phyloP scores from a whole-genome alignment of 768 basidiomycete genomes.

The Coprinellus micaceus region DNA sequence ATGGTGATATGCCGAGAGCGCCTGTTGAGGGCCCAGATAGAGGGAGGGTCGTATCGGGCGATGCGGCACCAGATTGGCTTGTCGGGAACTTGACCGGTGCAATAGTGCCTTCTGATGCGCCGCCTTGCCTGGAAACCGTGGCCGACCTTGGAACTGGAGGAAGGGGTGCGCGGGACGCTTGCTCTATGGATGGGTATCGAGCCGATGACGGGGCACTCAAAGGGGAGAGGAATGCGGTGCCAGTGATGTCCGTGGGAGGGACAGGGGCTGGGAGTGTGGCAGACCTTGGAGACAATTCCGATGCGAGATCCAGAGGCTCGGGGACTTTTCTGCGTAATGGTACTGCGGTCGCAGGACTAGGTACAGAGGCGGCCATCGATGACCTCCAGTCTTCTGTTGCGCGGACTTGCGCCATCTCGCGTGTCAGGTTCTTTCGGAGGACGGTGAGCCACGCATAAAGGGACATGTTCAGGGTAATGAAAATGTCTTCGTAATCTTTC shows the following conservation, averaged over 20 bases:
- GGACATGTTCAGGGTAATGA: constrained; percentile 79
- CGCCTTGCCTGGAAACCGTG: background rate
- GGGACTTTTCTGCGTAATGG: constrained; percentile 30
- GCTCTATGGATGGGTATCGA: constrained; percentile 16
- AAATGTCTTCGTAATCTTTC: constrained; percentile 69
- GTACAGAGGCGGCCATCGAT: constrained; percentile 29
- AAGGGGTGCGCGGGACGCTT: constrained; percentile 9
- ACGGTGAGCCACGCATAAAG: constrained; percentile 80
- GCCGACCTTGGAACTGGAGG: background rate
- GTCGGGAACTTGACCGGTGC: constrained; percentile 6
- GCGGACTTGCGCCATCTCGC: constrained; percentile 75
- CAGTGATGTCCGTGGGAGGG: background rate
- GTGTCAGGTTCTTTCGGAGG: constrained; percentile 67
- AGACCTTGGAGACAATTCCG: constrained; percentile 26
- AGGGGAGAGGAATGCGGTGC: constrained; percentile 5
- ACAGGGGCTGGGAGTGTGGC: constrained; percentile 25
- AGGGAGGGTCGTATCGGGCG: background rate
- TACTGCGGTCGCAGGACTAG: constrained; percentile 18
- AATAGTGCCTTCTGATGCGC: background rate
- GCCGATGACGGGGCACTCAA: constrained; percentile 26
- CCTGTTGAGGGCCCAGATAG: constrained; percentile 17
- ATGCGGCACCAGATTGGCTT: background rate
- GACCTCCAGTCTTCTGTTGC: constrained; percentile 52
- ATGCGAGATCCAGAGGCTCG: constrained; percentile 28
- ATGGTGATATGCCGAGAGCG: background rate